phyloP scores from a whole-genome alignment of 2,329 filamentous ascomycete genomes.

The Verticillium nubilum region DNA sequence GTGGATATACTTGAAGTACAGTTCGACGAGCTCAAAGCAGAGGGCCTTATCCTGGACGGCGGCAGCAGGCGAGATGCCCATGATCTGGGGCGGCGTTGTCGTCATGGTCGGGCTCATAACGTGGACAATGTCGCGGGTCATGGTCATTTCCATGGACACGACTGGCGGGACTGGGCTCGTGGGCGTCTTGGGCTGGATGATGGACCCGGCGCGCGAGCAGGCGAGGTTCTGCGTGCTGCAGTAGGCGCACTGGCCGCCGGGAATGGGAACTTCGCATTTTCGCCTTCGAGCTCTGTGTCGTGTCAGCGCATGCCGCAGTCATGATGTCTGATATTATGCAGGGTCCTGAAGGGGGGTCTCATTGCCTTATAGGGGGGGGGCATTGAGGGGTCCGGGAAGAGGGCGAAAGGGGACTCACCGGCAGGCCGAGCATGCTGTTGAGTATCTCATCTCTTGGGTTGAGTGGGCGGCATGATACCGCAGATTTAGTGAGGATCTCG shows the following conservation, averaged over 20 bases:
- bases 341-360: neutral
- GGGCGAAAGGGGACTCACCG: too few species aligned
- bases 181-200: constrained; percentile 11
- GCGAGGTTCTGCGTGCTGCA: constrained; percentile 11
- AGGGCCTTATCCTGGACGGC: constrained; percentile 11
- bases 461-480: neutral
- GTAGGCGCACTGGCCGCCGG: constrained; percentile 12
- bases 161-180: neutral
- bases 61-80: constrained; percentile 6
- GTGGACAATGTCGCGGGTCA: neutral
- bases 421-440: constrained; percentile 13
- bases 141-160: constrained; percentile 5
- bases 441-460: constrained; percentile 11
- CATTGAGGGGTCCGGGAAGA: too few species aligned
- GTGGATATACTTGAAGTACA: constrained; percentile 26
- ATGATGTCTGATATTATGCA: neutral
- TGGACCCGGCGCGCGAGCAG: constrained; percentile 12
- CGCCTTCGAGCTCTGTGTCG: constrained; percentile 10
- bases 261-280: constrained; percentile 11
- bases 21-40: constrained; percentile 20
- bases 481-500: neutral
- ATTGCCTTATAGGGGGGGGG: neutral
- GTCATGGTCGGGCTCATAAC: constrained; percentile 1
- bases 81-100: constrained; percentile 3
- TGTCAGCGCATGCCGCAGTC: neutral